Base-by-base conservation (phyloP, 1,284 basidiomycete genomes). In the Vanrija pseudolonga region DNA sequence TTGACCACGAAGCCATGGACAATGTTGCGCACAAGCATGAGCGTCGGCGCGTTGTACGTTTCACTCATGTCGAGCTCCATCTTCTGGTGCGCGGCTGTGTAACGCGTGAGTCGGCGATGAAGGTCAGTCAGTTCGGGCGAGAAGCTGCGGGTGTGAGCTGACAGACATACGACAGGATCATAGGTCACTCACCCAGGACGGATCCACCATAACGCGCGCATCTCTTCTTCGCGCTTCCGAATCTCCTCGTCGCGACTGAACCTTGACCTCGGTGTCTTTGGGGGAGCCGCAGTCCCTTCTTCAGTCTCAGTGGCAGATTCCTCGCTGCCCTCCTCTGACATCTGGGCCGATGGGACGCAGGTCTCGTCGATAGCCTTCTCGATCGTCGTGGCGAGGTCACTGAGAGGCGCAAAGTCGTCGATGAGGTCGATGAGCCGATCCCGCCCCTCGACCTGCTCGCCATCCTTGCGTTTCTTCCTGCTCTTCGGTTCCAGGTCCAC, bases 161-260 rank as follows among this genome's bases (percentile, higher is more conserved):
- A 2, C 11, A 12, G 9, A 5, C 9, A 26, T 7, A n/a, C 3
- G 42, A 43, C 43, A 39, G 44, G n/a, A 23, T 44, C 1, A 8
- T 6, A 7, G 42, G 18, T 23, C 6, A 71, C 81, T 66, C 61
- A 93, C 91, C 81, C 80, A 20, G 89, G 86, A 58, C 82, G 85
- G 56, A 95, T 86, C 32, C 78, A 80, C 85, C 85, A 86, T 57
- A 61, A 57, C 37, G 53, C 60, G n/a, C 56, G 39, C 22, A 71
- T 70, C 32, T 55, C 63, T 57, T 63, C 69, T 49, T 59, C 66
- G 45, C 49, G 62, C 45, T 56, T 66, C 43, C 53, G 49, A 45
- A 62, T 58, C 40, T 61, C 53, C 37, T 55, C 57, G 45, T 59
- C 50, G 14, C 45, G 42, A 49, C 60, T 32, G 32, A 32, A 32